Evolutionary conservation across 78 protist species (phyloP).

Genomic region (Andalucia godoyi): DNA sequence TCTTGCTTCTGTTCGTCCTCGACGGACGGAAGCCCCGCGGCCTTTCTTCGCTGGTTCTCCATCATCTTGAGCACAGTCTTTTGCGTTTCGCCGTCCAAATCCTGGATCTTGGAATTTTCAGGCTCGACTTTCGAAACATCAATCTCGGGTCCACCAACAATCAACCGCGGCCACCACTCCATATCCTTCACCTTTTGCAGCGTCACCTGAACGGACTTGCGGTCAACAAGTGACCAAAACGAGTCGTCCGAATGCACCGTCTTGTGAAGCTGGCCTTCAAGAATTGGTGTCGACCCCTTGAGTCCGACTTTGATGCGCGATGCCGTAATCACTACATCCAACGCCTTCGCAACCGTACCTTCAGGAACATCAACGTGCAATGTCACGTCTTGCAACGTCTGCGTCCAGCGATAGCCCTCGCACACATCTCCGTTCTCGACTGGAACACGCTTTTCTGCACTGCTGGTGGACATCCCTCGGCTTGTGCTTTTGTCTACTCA

Average conservation of each 20-base stretch:
- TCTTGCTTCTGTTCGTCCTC: conserved; percentile 44
- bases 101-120: conserved; percentile 38
- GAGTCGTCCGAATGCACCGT: conserved; percentile 4
- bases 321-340: neutral
- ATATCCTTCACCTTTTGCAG: conserved; percentile 4
- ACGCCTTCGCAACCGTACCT: conserved; percentile 16
- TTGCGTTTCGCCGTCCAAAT: conserved; percentile 46
- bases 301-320: neutral
- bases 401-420: conserved; percentile 21
- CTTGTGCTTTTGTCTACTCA: no score
- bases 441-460: no score
- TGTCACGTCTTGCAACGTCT: conserved; percentile 9
- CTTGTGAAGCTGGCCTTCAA: conserved; percentile 11
- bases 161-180: conserved; percentile 27
- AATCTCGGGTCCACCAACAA: conserved; percentile 23
- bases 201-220: neutral
- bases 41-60: conserved; percentile 48
- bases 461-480: no score
- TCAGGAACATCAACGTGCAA: conserved; percentile 8
- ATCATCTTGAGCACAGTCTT: conserved; percentile 54
- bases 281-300: neutral
- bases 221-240: conserved; percentile 23
- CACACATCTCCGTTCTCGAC: neutral
- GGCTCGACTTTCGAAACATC: conserved; percentile 43
- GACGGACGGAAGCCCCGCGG: conserved; percentile 39